phyloP scores from a whole-genome alignment of 2,329 filamentous ascomycete genomes.

The Lachnellula arida region DNA sequence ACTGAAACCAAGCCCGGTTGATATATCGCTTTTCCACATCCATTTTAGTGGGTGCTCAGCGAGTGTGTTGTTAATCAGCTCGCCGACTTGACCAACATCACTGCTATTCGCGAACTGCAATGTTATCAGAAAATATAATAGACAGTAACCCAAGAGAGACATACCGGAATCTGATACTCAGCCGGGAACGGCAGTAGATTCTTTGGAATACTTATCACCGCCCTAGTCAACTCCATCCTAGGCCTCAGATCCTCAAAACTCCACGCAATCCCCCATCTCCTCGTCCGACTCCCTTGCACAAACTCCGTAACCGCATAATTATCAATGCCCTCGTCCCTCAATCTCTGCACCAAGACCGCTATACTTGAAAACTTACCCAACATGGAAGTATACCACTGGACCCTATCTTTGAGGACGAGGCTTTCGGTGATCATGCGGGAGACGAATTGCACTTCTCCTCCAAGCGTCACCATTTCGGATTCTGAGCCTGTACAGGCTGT shows the following conservation, averaged over 20 bases:
- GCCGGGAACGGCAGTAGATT: slow-evolving; percentile 49
- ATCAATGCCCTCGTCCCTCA: slow-evolving; percentile 52
- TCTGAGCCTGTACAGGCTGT: slow-evolving; percentile 72
- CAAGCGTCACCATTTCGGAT: slow-evolving; percentile 79
- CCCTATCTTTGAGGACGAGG: slow-evolving; percentile 49
- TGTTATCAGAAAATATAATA: neutral
- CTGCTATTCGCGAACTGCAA: slow-evolving; percentile 1
- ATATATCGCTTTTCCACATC: slow-evolving; percentile 26
- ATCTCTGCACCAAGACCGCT: slow-evolving; percentile 54
- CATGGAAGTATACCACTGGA: slow-evolving; percentile 91
- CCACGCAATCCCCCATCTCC: slow-evolving; percentile 86
- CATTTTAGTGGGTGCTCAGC: slow-evolving; percentile 26
- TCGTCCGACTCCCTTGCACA: slow-evolving; percentile 71
- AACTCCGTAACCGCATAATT: slow-evolving; percentile 85
- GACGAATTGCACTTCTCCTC: slow-evolving; percentile 75
- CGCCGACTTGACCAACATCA: slow-evolving; percentile 3
- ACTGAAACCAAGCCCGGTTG: slow-evolving; percentile 27
- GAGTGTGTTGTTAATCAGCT: slow-evolving; percentile 27
- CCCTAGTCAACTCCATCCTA: slow-evolving; percentile 38
- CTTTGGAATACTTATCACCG: slow-evolving; percentile 38
- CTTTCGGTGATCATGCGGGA: slow-evolving; percentile 67
- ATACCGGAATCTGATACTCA: slow-evolving; percentile 36
- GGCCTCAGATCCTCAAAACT: slow-evolving; percentile 70
- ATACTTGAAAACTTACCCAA: slow-evolving; percentile 74
- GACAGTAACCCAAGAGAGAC: neutral